These are phyloP conservation scores for Microdochium trichocladiopsis DNA, from an alignment of 2,329 filamentous ascomycete species.

Conservation along the genomic window DNA sequence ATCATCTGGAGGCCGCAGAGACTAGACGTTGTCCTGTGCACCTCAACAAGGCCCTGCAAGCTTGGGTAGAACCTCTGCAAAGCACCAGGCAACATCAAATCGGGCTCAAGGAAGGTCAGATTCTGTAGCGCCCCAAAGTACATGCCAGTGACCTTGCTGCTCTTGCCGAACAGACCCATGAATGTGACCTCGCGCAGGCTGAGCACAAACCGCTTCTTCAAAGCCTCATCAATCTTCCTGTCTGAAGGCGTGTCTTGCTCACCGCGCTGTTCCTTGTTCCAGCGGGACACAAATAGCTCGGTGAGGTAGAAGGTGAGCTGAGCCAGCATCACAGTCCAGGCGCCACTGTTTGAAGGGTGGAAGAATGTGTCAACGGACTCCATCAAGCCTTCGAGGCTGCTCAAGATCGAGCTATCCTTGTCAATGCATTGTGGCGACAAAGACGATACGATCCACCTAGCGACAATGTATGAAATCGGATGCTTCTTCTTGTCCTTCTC, in stretches of 20 bases:
- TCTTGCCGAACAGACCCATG: slow-evolving; percentile 98
- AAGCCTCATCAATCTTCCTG: slow-evolving; percentile 67
- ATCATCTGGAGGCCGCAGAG: slow-evolving; percentile 88
- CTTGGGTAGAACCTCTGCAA: slow-evolving; percentile 95
- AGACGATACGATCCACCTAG: slow-evolving; percentile 88
- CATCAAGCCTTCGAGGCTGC: slow-evolving; percentile 82
- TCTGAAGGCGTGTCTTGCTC: slow-evolving; percentile 83
- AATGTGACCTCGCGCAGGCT: slow-evolving; percentile 89
- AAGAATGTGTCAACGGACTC: slow-evolving; percentile 98
- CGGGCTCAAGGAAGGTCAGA: slow-evolving; percentile 83
- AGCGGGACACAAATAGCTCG: slow-evolving; percentile 94
- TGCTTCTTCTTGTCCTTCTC: slow-evolving; percentile 93
- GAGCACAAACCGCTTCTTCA: slow-evolving; percentile 85
- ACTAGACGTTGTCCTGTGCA: slow-evolving; percentile 92
- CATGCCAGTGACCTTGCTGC: slow-evolving; percentile 82
- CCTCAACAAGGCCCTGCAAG: slow-evolving; percentile 92
- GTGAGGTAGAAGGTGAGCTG: slow-evolving; percentile 89
- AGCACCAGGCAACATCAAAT: slow-evolving; percentile 85
- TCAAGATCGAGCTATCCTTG: slow-evolving; percentile 70
- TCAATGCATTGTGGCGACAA: slow-evolving; percentile 78
- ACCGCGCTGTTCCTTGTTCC: slow-evolving; percentile 90
- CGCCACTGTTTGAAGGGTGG: slow-evolving; percentile 91
- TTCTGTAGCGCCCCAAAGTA: slow-evolving; percentile 86
- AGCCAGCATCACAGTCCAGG: slow-evolving; percentile 83
- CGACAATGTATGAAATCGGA: slow-evolving; percentile 84